Conservation (phyloP, 257 asterid species). For the Solanum commersonii region DNA sequence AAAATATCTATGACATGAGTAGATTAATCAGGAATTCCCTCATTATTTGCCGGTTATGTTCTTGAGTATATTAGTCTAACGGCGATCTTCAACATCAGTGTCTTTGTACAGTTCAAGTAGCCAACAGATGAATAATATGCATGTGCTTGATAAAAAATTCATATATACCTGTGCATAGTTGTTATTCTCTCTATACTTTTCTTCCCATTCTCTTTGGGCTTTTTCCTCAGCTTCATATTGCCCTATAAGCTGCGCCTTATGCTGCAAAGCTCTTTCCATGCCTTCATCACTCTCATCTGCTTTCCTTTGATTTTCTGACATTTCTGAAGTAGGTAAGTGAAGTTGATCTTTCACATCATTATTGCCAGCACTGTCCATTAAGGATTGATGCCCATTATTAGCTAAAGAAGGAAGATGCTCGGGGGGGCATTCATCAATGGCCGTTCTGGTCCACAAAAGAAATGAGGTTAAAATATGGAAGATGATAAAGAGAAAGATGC, state of each 20-base stretch:
- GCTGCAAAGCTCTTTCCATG: slow-evolving; percentile 59
- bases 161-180: slow-evolving; percentile 44
- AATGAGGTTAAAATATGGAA: not conserved
- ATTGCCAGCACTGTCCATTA: slow-evolving; percentile 13
- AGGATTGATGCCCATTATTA: slow-evolving; percentile 21
- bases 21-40: not conserved
- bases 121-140: not conserved
- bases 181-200: slow-evolving; percentile 62
- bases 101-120: not conserved
- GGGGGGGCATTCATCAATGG: not conserved
- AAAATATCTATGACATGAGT: not conserved
- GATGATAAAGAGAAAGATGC: not conserved
- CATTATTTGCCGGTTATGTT: not conserved
- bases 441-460: not conserved
- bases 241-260: slow-evolving; percentile 49
- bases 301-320: slow-evolving; percentile 17
- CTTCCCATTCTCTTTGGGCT: slow-evolving; percentile 91
- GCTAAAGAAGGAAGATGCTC: slow-evolving; percentile 29
- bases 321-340: slow-evolving; percentile 18
- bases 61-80: not conserved
- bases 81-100: not conserved
- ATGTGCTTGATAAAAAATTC: not conserved
- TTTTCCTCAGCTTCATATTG: slow-evolving; percentile 65
- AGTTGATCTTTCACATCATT: slow-evolving; percentile 18
- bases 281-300: slow-evolving; percentile 25